phyloP scores from a whole-genome alignment of 1,284 basidiomycete genomes.

The Rhodotorula sp. region DNA sequence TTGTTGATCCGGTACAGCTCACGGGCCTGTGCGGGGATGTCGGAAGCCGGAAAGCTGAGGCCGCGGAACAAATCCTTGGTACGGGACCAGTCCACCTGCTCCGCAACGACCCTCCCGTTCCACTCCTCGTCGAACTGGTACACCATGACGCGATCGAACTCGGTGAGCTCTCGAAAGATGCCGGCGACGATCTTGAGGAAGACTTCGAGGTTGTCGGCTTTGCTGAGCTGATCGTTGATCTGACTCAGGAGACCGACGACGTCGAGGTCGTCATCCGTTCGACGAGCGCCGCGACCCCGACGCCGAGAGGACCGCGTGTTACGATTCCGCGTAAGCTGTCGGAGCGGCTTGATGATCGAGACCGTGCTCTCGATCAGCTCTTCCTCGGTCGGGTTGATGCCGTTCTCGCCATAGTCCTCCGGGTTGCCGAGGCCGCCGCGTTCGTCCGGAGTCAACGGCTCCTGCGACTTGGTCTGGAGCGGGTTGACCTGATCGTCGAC shows the following conservation, averaged over 20 bases:
- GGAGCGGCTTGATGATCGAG: conserved; percentile 67
- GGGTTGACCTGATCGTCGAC: conserved; percentile 73
- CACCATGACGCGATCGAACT: conserved; percentile 82
- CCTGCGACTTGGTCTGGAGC: conserved; percentile 48
- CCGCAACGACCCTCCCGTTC: conserved; percentile 71
- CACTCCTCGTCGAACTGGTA: conserved; percentile 61
- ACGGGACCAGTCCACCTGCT: conserved; percentile 77
- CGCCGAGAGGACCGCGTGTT: conserved; percentile 7
- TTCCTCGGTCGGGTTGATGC: conserved; percentile 41
- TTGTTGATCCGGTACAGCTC: conserved; percentile 65
- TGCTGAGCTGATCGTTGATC: conserved; percentile 78
- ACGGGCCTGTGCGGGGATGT: conserved; percentile 61
- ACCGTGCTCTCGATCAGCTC: conserved; percentile 74
- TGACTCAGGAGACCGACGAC: conserved; percentile 76
- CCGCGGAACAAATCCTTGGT: conserved; percentile 77
- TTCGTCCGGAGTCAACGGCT: conserved; percentile 27
- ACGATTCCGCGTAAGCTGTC: conserved; percentile 62
- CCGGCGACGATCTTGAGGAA: conserved; percentile 78
- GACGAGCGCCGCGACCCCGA: background rate
- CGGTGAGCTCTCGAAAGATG: conserved; percentile 75
- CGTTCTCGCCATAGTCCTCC: conserved; percentile 17
- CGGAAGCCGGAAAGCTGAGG: conserved; percentile 48
- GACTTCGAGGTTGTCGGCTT: conserved; percentile 65
- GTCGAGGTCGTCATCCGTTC: conserved; percentile 56
- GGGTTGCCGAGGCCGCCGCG: conserved; percentile 15